Evolutionary conservation across 129 eudicot species (phyloP), one percentile per base, ranked within the genome.

Genomic region (Chrysanthemum seticuspe): DNA sequence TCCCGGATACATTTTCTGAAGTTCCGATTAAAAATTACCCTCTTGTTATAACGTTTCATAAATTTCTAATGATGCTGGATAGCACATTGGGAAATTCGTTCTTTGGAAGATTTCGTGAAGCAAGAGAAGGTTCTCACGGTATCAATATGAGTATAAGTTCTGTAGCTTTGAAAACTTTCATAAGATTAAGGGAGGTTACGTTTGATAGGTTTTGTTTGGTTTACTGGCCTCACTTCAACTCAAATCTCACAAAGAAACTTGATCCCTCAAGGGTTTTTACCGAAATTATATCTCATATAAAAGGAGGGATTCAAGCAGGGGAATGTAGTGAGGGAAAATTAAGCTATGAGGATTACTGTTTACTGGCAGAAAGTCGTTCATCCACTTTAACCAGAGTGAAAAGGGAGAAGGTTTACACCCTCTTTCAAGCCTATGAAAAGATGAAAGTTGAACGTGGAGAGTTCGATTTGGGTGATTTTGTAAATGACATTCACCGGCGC

Each of bases 1-100:
- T 82, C 8, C 85, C 87, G 0, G 83, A 83, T 54, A 62, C 87
- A 10, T 83, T 86, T 76, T 29, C 76, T 60, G 77, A 78, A 21
- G 55, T 86, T 44, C 79, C 77, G 8, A 51, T 48, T 6, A 59
- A 76, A 44, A 62, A 36, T 0, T 86, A 79, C 71, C 90, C 90
- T 18, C 85, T 86, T 53, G 81, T 83, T 11, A 57, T 83, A 59
- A 82, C 90, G 50, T 83, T 86, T 14, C 75, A 70, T 21, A 86
- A 86, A 73, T 86, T 86, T 58, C 36, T 86, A 6, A 66, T 86
- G 79, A 86, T 86, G 90, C 79, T 86, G 27, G 87, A 86, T 73
- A 81, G 83, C 14, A 79, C 85, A 27, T n/a, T 86, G 16, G 87
- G 85, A 4, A 16, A 44, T 6, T 86, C 90, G 6, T 86, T 73